Evolutionary conservation across 495 filamentous ascomycete species (phyloP), one percentile per base, ranked within the genome.

Genomic region (Pyrenopolyporus hunteri): DNA sequence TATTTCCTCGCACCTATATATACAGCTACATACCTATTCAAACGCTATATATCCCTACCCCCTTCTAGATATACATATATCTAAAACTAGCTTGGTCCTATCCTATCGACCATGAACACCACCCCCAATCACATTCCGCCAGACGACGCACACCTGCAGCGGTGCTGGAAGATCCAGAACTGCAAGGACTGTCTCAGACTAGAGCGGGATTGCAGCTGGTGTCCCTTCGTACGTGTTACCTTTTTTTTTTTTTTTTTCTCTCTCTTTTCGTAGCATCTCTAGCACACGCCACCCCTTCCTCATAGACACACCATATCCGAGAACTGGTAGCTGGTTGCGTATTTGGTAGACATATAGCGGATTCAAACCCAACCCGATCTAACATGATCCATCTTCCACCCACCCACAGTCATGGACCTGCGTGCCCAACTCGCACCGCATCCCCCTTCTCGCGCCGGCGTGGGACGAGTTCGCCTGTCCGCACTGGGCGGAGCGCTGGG

Each of bases 401-500:
- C 5, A 28, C 16, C 28, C 17, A n/a, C n/a, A 79, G 81, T 79
- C 75, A 5, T 74, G 72, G 57, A 72, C 76, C 9, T 83, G 80
- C 68, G 71, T 83, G 3, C 81, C 81, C 0, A 82, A 80, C 40
- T 56, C 66, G 5, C 56, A 74, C 48, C 9, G 22, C 1, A 47
- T 77, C 13, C 75, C 68, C 1, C 42, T 82, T n/a, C 74, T 83
- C 2, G 75, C 80, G 1, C 80, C 80, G 1, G 69, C 77, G 6
- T 71, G 59, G 45, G 66, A 82, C 45, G 61, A 71, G 9, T 59
- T 78, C 33, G 66, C 79, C 2, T 83, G 81, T 40, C 81, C 82
- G 22, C 68, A 78, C 45, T 71, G 72, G 67, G 64, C 75, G 1
- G 82, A 83, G 66, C 64, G 76, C 26, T 83, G 78, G 75, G 81